Evolutionary conservation across 2,329 filamentous ascomycete genomes (phyloP).

Genomic region (Cercospora sojina): DNA sequence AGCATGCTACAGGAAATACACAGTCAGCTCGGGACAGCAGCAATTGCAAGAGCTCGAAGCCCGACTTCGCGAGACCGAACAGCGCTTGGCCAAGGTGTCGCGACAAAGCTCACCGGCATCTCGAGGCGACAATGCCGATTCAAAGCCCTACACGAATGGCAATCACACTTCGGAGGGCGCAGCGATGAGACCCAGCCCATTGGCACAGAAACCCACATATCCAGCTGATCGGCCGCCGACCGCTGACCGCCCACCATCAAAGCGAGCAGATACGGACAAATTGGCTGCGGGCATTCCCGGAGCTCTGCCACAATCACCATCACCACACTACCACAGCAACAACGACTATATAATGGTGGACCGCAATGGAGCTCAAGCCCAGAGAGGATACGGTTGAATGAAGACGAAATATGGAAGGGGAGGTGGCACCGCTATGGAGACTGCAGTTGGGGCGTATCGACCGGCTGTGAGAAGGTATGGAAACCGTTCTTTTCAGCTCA

Average conservation of each 20-base stretch:
- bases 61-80: slow-evolving; percentile 80
- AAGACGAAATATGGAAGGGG: background rate
- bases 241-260: slow-evolving; percentile 27
- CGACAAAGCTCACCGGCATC: slow-evolving; percentile 32
- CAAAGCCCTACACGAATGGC: slow-evolving; percentile 24
- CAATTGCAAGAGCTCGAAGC: slow-evolving; percentile 86
- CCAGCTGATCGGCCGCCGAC: slow-evolving; percentile 29
- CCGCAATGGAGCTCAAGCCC: slow-evolving; percentile 24
- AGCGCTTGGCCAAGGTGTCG: slow-evolving; percentile 57
- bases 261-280: slow-evolving; percentile 26
- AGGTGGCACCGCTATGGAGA: slow-evolving; percentile 15
- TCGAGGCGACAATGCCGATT: slow-evolving; percentile 21
- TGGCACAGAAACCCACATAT: slow-evolving; percentile 31
- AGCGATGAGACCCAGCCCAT: slow-evolving; percentile 23
- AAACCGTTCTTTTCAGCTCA: slow-evolving; percentile 19
- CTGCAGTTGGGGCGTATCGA: slow-evolving; percentile 15
- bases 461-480: slow-evolving; percentile 19
- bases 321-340: slow-evolving; percentile 19
- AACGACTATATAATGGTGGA: slow-evolving; percentile 39
- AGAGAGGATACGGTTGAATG: slow-evolving; percentile 25
- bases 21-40: slow-evolving; percentile 68
- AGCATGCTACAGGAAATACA: slow-evolving; percentile 64
- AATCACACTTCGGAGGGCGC: slow-evolving; percentile 24
- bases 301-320: slow-evolving; percentile 26
- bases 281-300: slow-evolving; percentile 31